phyloP scores from a whole-genome alignment of 208 protist genomes.

The Naegleria lovaniensis region DNA sequence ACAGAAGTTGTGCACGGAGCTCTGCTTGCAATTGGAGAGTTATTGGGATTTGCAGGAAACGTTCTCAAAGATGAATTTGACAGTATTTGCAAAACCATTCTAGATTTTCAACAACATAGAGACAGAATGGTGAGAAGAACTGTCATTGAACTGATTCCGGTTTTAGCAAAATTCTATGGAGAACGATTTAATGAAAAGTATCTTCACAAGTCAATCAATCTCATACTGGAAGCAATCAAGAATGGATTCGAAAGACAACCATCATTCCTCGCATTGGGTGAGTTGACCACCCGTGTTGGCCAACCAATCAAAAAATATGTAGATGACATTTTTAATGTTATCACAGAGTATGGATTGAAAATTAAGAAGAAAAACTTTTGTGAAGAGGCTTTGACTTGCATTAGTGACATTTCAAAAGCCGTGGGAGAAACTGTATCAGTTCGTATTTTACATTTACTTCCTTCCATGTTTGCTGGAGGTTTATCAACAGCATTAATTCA shows the following conservation, averaged over 20 bases:
- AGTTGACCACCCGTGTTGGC: neutral
- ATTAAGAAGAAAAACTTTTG: neutral
- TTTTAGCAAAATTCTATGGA: neutral
- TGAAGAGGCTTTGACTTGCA: neutral
- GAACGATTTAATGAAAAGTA: neutral
- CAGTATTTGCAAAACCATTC: neutral
- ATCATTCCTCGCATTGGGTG: neutral
- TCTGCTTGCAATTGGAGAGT: neutral
- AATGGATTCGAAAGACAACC: neutral
- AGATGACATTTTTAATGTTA: neutral
- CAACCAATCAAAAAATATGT: conserved; percentile 1
- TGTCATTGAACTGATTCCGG: conserved; percentile 2
- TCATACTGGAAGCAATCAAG: neutral
- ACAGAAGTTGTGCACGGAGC: conserved; percentile 9
- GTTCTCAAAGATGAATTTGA: neutral
- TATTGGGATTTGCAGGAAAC: neutral
- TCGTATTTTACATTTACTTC: neutral
- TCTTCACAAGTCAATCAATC: neutral
- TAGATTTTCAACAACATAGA: neutral
- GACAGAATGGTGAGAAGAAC: neutral
- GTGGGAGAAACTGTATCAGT: neutral
- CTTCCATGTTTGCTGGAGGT: conserved; percentile 4
- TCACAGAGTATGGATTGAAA: neutral
- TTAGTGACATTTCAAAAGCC: conserved; percentile 13
- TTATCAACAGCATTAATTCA: neutral